Conservation (phyloP, 208 protist genomes). For the Wallacemonas collosoma region DNA sequence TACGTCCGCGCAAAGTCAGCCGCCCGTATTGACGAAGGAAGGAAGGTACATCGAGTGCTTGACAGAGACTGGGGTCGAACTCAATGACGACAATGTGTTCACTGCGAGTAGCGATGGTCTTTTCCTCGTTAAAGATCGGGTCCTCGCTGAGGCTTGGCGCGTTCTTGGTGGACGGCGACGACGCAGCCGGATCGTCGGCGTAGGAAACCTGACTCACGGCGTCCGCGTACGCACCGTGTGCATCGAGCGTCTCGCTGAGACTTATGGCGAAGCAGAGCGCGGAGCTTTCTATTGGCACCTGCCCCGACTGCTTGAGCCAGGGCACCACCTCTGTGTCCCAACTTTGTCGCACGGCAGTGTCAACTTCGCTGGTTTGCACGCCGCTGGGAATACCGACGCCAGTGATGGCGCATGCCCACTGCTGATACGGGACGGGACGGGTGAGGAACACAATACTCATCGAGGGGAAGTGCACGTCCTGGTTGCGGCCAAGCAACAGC, state of each 20-base stretch:
- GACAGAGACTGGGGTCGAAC: constrained; percentile 60
- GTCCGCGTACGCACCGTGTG: constrained; percentile 26
- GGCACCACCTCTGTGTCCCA: constrained; percentile 55
- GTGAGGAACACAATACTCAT: constrained; percentile 66
- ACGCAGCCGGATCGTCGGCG: constrained; percentile 14
- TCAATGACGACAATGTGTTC: constrained; percentile 64
- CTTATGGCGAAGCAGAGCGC: constrained; percentile 56
- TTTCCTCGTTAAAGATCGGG: constrained; percentile 27
- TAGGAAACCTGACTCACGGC: constrained; percentile 29
- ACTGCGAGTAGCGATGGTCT: constrained; percentile 18
- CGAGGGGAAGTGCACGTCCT: constrained; percentile 69
- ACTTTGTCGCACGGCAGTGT: constrained; percentile 35
- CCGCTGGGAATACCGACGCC: constrained; percentile 41
- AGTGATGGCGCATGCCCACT: constrained; percentile 69
- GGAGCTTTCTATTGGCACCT: constrained; percentile 46
- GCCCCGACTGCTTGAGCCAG: constrained; percentile 20
- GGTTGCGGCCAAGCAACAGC: constrained; percentile 75
- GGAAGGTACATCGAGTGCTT: constrained; percentile 36
- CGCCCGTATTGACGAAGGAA: constrained; percentile 44
- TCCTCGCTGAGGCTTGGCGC: neutral
- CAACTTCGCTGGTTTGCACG: constrained; percentile 35
- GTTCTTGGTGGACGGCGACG: constrained; percentile 3
- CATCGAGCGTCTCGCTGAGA: constrained; percentile 21
- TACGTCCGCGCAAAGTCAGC: constrained; percentile 38
- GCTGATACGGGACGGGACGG: constrained; percentile 56